Evolutionary conservation across 768 basidiomycete species (phyloP), one percentile per base, ranked within the genome.

Genomic region (Clitopilus passeckerianus): DNA sequence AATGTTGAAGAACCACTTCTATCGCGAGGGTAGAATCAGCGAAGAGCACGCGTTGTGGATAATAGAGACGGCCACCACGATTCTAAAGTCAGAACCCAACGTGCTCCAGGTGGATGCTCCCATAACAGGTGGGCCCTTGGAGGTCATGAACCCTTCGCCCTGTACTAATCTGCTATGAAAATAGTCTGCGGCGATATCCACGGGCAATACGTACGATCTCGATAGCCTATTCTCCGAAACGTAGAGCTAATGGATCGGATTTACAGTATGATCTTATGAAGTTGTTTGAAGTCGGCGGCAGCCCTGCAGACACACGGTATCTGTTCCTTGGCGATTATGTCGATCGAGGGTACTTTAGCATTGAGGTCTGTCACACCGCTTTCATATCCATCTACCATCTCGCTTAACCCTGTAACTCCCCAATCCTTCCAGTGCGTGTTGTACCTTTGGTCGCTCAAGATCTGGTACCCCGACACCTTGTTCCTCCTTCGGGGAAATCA

Each of bases 1-100:
- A 27, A 98, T 94, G 74, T 82, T 99, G 62, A 99, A 98, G 80
- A 98, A 98, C 68, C 97, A 99, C 75, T 98, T 99, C 71, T 98
- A 98, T 74, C 85, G 97, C 34, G 96, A 98, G 72, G 96, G 96
- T 0, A 80, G 95, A 55, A 65, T 98, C 65, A 95, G 87, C 16
- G 96, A 98, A 72, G 93, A 95, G 50, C 95, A 98, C 72, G 97
- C 97, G 3, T 70, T 97, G 62, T 97, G 88, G 80, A 98, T 99
- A 69, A 75, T 99, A 64, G 85, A 91, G 62, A 90, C 87, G 74
- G 91, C 85, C n/a, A 88, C 90, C 0, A 91, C 93, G 63, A 64
- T 98, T 20, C 77, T 99, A 67, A 84, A 84, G 63, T 74, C 81
- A 54, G 97, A 99, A 75, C 84, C 90, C 14, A 98, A 98, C 70